phyloP scores from a whole-genome alignment of 2,329 filamentous ascomycete species.

The Didymella pomorum region DNA sequence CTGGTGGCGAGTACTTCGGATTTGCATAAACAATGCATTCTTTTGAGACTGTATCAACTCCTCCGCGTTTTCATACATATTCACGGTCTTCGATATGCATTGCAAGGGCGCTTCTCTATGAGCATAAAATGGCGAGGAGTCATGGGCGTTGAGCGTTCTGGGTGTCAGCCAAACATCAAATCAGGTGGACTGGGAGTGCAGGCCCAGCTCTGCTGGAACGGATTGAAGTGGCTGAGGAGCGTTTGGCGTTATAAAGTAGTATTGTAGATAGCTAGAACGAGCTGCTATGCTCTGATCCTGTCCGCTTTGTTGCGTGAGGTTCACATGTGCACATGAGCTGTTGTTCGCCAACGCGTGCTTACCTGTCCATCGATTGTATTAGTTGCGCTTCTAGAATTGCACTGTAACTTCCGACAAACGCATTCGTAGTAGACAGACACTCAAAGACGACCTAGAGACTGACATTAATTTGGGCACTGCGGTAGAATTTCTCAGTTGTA shows the following conservation, averaged over 20 bases:
- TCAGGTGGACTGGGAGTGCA: conserved; percentile 41
- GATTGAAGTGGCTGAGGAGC: background rate
- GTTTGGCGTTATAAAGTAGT: conserved; percentile 5
- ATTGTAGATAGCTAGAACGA: conserved; percentile 5
- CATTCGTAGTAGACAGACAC: background rate
- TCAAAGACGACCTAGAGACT: background rate
- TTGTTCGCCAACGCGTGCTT: too few species aligned
- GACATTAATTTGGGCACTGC: background rate
- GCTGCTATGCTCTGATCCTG: background rate
- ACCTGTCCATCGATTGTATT: too few species aligned
- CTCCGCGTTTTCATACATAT: conserved; percentile 24
- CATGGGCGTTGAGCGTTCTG: conserved; percentile 13
- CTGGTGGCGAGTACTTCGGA: conserved; percentile 95
- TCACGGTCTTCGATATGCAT: conserved; percentile 36
- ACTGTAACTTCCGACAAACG: background rate
- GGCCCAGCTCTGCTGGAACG: conserved; percentile 28
- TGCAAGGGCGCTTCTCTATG: conserved; percentile 41
- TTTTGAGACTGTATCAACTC: conserved; percentile 13
- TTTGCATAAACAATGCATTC: conserved; percentile 72
- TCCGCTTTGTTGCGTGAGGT: background rate
- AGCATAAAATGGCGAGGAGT: conserved; percentile 27
- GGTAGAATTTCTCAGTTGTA: too few species aligned
- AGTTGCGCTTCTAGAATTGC: background rate
- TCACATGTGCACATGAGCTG: too few species aligned
- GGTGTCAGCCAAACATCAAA: conserved; percentile 3